These are phyloP conservation scores for Pseudogymnoascus sp. DNA, from an alignment of 2,329 filamentous ascomycete genomes.

Conservation along the genomic window DNA sequence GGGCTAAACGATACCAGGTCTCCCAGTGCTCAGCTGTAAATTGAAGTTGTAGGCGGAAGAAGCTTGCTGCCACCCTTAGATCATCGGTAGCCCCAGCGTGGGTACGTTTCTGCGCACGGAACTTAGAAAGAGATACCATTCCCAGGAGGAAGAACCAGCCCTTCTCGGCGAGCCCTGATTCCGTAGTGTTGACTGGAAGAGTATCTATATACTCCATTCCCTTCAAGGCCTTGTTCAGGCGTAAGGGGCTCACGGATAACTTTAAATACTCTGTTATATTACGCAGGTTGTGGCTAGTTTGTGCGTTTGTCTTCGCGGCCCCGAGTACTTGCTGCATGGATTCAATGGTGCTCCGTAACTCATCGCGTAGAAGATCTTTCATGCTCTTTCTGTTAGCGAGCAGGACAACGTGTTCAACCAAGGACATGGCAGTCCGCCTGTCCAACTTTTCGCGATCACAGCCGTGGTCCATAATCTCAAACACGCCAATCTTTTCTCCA, in stretches of 20 bases:
- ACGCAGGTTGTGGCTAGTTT: slow-evolving; percentile 80
- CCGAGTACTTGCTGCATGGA: slow-evolving; percentile 86
- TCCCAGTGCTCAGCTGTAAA: slow-evolving; percentile 34
- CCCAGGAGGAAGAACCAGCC: slow-evolving; percentile 92
- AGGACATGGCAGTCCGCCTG: slow-evolving; percentile 67
- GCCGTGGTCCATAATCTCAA: slow-evolving; percentile 68
- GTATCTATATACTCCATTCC: slow-evolving; percentile 71
- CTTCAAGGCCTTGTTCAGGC: slow-evolving; percentile 71
- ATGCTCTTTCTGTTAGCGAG: slow-evolving; percentile 78
- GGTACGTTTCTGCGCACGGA: slow-evolving; percentile 37
- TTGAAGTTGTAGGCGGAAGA: slow-evolving; percentile 32
- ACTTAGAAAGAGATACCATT: slow-evolving; percentile 81
- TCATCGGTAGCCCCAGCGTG: slow-evolving; percentile 32
- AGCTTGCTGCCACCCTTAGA: slow-evolving; percentile 30
- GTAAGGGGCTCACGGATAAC: slow-evolving; percentile 72
- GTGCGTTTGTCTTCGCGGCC: slow-evolving; percentile 66
- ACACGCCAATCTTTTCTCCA: slow-evolving; percentile 48
- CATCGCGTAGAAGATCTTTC: slow-evolving; percentile 86
- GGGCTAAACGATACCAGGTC: slow-evolving; percentile 35
- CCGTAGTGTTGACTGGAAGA: slow-evolving; percentile 58
- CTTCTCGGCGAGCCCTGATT: slow-evolving; percentile 66
- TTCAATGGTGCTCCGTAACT: slow-evolving; percentile 83
- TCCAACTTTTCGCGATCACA: slow-evolving; percentile 74
- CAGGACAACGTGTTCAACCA: slow-evolving; percentile 76
- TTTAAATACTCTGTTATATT: slow-evolving; percentile 77